phyloP scores from a whole-genome alignment of 176 grass and related monocot species.

The Pharus latifolius region DNA sequence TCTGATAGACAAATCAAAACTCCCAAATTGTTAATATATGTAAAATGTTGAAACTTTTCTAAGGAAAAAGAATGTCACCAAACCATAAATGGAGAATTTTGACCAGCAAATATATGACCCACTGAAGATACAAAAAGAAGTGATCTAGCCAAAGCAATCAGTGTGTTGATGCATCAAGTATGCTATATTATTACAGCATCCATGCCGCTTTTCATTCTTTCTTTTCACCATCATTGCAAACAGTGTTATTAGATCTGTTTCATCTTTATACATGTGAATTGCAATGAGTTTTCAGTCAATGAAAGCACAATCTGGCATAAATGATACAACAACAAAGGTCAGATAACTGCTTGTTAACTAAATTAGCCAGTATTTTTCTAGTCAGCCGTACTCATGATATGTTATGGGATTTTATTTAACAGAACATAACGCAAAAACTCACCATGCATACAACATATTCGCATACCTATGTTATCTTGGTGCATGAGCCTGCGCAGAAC shows the following conservation, averaged over 20 bases:
- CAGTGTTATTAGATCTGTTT: not conserved
- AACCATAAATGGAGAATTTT: not conserved
- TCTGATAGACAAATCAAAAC: too few relatives aligned
- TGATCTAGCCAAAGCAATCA: not conserved
- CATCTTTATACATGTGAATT: not conserved
- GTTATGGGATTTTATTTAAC: not conserved
- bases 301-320: not conserved
- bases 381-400: not conserved
- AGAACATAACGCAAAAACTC: not conserved
- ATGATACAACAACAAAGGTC: too few relatives aligned
- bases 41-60: not conserved
- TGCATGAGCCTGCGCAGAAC: not conserved
- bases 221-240: not conserved
- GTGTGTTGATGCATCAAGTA: not conserved
- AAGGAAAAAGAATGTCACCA: not conserved
- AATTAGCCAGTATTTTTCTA: not conserved
- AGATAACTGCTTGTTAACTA: not conserved
- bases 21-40: too few relatives aligned
- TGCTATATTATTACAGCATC: not conserved
- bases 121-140: not conserved
- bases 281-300: not conserved
- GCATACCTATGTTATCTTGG: not conserved
- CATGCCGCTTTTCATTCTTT: not conserved
- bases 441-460: not conserved
- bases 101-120: not conserved